Conservation (phyloP, 768 basidiomycete genomes). For the Termitomyces sp. region DNA sequence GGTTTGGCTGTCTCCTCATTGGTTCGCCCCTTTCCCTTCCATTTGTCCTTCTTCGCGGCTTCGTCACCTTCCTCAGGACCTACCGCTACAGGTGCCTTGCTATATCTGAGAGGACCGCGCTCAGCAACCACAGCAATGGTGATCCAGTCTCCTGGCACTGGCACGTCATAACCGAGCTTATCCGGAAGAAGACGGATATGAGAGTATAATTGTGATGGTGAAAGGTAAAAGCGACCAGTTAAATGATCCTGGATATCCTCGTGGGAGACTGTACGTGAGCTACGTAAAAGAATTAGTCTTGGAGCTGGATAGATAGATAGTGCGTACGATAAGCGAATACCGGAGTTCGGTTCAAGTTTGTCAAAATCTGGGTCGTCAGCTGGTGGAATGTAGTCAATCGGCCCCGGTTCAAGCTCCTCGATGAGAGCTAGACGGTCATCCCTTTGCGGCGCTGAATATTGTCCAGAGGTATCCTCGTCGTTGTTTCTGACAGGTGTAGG, state of each 20-base stretch:
- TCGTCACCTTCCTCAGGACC: constrained; percentile 42
- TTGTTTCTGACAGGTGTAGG: constrained; percentile 10
- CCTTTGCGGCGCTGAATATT: constrained; percentile 24
- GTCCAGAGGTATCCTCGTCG: background rate
- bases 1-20: constrained; percentile 32
- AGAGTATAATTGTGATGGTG: constrained; percentile 88
- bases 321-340: constrained; percentile 77
- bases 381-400: constrained; percentile 67
- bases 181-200: constrained; percentile 72
- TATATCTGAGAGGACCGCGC: constrained; percentile 74
- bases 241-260: constrained; percentile 80
- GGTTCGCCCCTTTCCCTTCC: constrained; percentile 32
- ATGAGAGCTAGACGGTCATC: constrained; percentile 70
- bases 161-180: constrained; percentile 86
- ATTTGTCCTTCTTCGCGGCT: constrained; percentile 29
- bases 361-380: constrained; percentile 75
- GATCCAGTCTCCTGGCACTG: constrained; percentile 90
- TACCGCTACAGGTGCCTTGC: constrained; percentile 58
- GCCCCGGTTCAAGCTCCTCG: constrained; percentile 76
- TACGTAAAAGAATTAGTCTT: constrained; percentile 26
- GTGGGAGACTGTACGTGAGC: constrained; percentile 70
- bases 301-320: background rate
- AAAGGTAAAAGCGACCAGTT: constrained; percentile 79
- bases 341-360: constrained; percentile 85
- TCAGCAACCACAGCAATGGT: constrained; percentile 96